Evolutionary conservation across 1,284 basidiomycete genomes (phyloP), one percentile per base, ranked within the genome.

Genomic region (Apiotrichum porosum): DNA sequence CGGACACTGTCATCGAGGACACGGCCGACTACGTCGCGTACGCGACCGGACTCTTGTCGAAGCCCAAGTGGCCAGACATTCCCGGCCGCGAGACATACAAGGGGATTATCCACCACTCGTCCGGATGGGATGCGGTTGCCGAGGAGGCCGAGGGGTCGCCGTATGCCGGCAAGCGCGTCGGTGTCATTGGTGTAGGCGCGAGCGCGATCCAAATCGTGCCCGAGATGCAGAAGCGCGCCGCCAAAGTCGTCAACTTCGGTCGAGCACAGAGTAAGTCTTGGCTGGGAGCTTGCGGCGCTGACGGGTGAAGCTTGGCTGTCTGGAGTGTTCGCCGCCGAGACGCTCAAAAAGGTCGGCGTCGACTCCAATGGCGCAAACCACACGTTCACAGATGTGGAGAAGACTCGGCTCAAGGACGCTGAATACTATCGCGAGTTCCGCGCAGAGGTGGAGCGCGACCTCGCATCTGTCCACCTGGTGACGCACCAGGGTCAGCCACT

Each of bases 1-100:
- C 30, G 0, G 57, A 54, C 1, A 12, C 39, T 12, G 37, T 19
- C 17, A 35, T 54, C 18, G 47, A 38, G 9, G 65, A 68, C 45
- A 31, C 26, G 3, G 53, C 52, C 28, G 63, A 69, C 46, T 49
- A 66, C 30, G 49, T 68, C 45, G 51, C 59, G 42, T 66, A 68
- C 49, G 61, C 57, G n/a, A 48, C 45, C 5, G 67, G 65, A 6
- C 32, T 50, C 8, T 31, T 50, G 12, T 52, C 47, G 42, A 47
- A 51, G 4, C 65, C 63, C 46, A 57, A 52, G 33, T 69, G 65
- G 67, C 62, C 63, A 22, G 52, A 59, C 39, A 61, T 65, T 36
- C 57, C 56, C 6, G 56, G 58, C 6, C 49, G 60, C 22, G 49
- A 59, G 23, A 42, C 41, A 3, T 65, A 54, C 49, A 60, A 62